Evolutionary conservation across 2,329 filamentous ascomycete genomes (phyloP).

Genomic region (Didymellaceae sp.): DNA sequence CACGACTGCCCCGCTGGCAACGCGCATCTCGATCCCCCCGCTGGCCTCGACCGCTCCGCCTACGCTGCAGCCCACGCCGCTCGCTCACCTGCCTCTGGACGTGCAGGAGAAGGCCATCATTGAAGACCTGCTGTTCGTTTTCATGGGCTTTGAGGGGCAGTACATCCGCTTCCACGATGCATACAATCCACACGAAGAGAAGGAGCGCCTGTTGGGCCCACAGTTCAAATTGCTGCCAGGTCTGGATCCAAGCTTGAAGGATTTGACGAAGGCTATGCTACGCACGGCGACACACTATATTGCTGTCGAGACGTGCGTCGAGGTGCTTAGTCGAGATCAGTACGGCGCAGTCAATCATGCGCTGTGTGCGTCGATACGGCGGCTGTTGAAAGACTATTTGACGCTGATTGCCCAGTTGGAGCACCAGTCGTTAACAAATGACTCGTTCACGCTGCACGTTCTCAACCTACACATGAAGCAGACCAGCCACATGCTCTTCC

Average conservation of each 20-base stretch:
- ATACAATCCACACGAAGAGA: constrained; percentile 85
- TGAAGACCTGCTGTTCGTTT: constrained; percentile 90
- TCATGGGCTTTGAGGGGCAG: constrained; percentile 99
- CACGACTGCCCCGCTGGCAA: constrained; percentile 75
- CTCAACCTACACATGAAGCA: constrained; percentile 90
- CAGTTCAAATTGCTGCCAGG: constrained; percentile 79
- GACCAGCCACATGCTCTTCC: constrained; percentile 88
- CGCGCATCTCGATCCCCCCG: constrained; percentile 67
- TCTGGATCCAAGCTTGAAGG: constrained; percentile 87
- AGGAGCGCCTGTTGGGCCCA: constrained; percentile 84
- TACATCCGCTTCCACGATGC: constrained; percentile 86
- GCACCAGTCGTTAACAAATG: constrained; percentile 87
- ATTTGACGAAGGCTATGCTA: constrained; percentile 86
- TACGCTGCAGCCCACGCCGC: constrained; percentile 69
- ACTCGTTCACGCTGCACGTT: constrained; percentile 88
- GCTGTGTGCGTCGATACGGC: constrained; percentile 91
- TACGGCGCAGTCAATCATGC: constrained; percentile 96
- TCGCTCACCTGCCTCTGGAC: constrained; percentile 76
- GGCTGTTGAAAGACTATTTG: constrained; percentile 89
- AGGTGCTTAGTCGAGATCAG: constrained; percentile 90
- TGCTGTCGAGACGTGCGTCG: constrained; percentile 89
- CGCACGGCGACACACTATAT: constrained; percentile 94
- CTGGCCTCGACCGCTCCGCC: constrained; percentile 71
- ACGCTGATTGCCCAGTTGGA: constrained; percentile 92
- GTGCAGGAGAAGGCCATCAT: constrained; percentile 86